Percentiles rank a stretch among this genome's conserved stretches.
Evolutionary conservation across 208 protist genomes (phyloP).

Genomic region (Acanthamoeba healyi): DNA sequence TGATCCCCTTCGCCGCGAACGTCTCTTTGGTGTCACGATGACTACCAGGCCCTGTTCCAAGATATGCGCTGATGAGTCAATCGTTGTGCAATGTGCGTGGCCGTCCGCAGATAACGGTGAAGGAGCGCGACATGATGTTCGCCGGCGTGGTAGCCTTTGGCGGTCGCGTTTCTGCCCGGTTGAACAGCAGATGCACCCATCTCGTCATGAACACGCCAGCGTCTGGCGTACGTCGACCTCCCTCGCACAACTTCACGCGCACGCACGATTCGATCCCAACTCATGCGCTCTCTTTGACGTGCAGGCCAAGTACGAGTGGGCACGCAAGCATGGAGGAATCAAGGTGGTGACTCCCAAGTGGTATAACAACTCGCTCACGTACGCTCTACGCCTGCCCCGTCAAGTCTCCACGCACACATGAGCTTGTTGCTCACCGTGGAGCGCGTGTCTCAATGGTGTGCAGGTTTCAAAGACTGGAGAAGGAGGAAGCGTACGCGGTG

Average conservation of each 20-base stretch:
- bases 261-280: background rate
- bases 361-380: constrained; percentile 43
- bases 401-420: no score
- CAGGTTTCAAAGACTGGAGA: background rate
- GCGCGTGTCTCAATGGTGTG: no score
- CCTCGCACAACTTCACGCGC: background rate
- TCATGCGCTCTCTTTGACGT: background rate
- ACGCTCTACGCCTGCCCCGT: background rate
- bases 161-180: background rate
- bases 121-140: constrained; percentile 15
- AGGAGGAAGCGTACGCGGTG: background rate
- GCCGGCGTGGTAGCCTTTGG: constrained; percentile 41
- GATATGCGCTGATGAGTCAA: no score
- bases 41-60: no score
- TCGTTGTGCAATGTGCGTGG: no score
- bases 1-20: background rate
- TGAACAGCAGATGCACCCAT: background rate
- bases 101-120: background rate
- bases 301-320: constrained; percentile 55
- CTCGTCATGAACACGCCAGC: background rate
- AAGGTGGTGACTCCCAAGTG: constrained; percentile 18
- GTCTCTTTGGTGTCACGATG: no score
- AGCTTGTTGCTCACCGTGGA: background rate
- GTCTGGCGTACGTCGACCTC: background rate
- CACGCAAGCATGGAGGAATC: background rate